Percentiles rank a stretch among this genome's conserved stretches.
These are phyloP conservation scores for Raphidocelis subcapitata DNA, from an alignment of 139 green algal species.

Conservation along the genomic window DNA sequence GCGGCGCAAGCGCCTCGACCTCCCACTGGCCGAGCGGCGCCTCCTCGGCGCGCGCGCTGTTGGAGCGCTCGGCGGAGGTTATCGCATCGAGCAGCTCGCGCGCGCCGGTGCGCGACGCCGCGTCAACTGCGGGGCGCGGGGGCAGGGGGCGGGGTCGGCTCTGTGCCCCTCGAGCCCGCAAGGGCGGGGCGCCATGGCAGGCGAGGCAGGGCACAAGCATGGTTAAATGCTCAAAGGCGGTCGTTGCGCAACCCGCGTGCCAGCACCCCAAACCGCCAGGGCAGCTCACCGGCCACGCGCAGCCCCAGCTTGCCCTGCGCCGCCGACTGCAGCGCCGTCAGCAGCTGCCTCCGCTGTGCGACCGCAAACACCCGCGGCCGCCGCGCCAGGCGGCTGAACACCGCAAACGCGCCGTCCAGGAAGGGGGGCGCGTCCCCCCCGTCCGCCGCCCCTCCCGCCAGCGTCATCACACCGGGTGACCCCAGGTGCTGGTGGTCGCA, in stretches of 20 bases:
- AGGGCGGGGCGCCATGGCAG: too few species aligned
- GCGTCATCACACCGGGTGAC: slow-evolving; percentile 39
- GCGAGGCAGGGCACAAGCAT: too few species aligned
- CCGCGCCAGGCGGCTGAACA: slow-evolving; percentile 36
- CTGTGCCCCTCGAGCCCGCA: too few species aligned
- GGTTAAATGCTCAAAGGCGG: too few species aligned
- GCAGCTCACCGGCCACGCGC: slow-evolving; percentile 31
- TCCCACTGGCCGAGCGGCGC: slow-evolving; percentile 63
- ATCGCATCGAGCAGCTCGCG: slow-evolving; percentile 35
- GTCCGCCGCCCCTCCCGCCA: neutral
- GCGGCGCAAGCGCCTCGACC: slow-evolving; percentile 34
- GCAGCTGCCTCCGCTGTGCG: slow-evolving; percentile 27
- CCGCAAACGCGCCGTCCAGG: slow-evolving; percentile 42
- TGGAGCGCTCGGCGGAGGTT: slow-evolving; percentile 24
- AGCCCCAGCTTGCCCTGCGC: slow-evolving; percentile 31
- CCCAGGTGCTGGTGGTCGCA: slow-evolving; percentile 48
- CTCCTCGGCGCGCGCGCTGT: slow-evolving; percentile 22
- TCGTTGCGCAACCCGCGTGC: too few species aligned
- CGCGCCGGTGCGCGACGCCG: slow-evolving; percentile 12
- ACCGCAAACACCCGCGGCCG: slow-evolving; percentile 50
- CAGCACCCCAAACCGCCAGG: too few species aligned
- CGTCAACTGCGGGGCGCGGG: slow-evolving; percentile 24
- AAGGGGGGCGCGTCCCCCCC: neutral
- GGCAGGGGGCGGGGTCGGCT: neutral
- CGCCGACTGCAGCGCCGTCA: slow-evolving; percentile 35